phyloP scores from a whole-genome alignment of 2,329 filamentous ascomycete species.

The Nakataea oryzae region DNA sequence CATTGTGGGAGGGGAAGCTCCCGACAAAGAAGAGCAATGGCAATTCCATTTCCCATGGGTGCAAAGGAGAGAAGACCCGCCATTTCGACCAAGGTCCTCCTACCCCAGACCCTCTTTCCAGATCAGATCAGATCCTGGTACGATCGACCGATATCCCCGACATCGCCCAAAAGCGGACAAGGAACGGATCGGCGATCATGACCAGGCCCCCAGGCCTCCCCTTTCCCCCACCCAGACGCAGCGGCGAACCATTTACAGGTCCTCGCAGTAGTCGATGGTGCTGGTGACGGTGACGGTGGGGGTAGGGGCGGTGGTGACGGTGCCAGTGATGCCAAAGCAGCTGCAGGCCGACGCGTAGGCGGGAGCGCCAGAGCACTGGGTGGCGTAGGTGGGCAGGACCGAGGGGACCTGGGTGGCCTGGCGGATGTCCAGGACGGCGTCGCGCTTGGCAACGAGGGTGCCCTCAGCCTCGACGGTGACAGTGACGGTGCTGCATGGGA shows the following conservation, averaged over 20 bases:
- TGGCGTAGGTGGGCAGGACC: slow-evolving; percentile 28
- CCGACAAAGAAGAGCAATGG: no score
- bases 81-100: no score
- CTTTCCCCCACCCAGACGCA: background rate
- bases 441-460: slow-evolving; percentile 17
- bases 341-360: slow-evolving; percentile 31
- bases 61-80: no score
- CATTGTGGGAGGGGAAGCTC: background rate
- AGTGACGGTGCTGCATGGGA: slow-evolving; percentile 23
- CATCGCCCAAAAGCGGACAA: background rate
- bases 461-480: slow-evolving; percentile 20
- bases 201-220: background rate
- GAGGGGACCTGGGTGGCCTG: slow-evolving; percentile 19
- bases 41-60: no score
- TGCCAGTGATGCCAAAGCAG: slow-evolving; percentile 32
- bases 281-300: slow-evolving; percentile 30
- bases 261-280: slow-evolving; percentile 30
- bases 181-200: background rate
- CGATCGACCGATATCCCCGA: background rate
- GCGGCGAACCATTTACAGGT: slow-evolving; percentile 12
- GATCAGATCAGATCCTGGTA: no score
- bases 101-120: background rate
- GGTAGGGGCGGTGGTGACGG: slow-evolving; percentile 23
- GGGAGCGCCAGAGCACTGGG: slow-evolving; percentile 20
- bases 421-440: slow-evolving; percentile 13